Base-by-base conservation (phyloP, 768 basidiomycete species). In the Suillus plorans region DNA sequence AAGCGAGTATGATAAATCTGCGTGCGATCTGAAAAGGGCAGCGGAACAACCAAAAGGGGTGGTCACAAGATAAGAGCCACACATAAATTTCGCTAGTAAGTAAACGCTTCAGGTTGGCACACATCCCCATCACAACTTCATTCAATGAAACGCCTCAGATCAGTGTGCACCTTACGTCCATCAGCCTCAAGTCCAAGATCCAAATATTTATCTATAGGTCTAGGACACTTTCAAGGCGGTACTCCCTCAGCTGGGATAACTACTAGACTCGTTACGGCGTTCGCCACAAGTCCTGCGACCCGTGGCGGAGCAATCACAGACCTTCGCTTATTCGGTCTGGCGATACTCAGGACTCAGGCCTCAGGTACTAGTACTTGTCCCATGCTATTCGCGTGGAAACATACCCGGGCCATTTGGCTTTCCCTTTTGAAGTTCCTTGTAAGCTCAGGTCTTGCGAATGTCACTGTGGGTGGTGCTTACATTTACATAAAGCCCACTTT, bases 251-350 rank as follows among this genome's bases (percentile, higher is more conserved):
- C 63, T 63, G 42, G 44, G 61, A 63, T 50, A 65, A 62, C 64
- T 53, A 31, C 5, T 34, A n/a, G 34, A 31, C 31, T 31, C 31
- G 20, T 56, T 44, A 37, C 61, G 61, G 62, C 39, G 64, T 60
- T 63, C 49, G 49, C 58, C 60, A 56, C 45, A 56, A 61, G 61
- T 44, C 59, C 31, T 63, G 67, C 65, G 59, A 55, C 64, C 64
- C 41, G 59, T 69, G 66, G 70, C 69, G 65, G 61, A 71, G 53
- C 63, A 66, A 59, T 73, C 55, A 62, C 56, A 64, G 63, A 67
- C 64, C 60, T 63, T 70, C 65, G 55, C 66, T 67, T 66, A 52
- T 77, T 75, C 72, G 74, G 75, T 64, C 55, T 60, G 37, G 14
- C 61, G 52, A 37, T 49, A 66, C 69, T 67, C 71, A 75, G 69